Evolutionary conservation across 306 rosid genomes (phyloP), one percentile per base, ranked within the genome.

Genomic region (Mimosa pudica): DNA sequence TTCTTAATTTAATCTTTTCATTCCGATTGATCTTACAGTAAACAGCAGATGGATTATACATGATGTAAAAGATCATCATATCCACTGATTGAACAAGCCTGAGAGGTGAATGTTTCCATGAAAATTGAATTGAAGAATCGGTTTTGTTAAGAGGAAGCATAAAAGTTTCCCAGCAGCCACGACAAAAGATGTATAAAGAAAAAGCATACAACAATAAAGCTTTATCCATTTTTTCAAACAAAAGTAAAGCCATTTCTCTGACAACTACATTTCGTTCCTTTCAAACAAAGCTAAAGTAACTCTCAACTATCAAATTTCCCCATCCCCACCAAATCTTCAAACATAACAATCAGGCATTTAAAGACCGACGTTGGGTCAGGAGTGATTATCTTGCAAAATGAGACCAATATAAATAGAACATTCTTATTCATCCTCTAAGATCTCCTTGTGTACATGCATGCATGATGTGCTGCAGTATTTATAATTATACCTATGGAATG

Each of bases 391-490:
- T 71, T 41, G 70, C 70, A 81, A 41, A 6, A 33, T 35, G 45
- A 45, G 66, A 68, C 44, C 3, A 44, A 67, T 9, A 24, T 35
- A 51, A 64, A 10, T 17, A 70, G 52, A 69, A n/a, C 47, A 66
- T 12, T 45, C 33, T 85, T 74, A 94, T 47, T 78, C 91, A 75
- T 90, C 97, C 76, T 95, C 97, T 42, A 95, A 90, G 84, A 87
- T 77, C 82, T 91, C 97, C 84, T 57, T 84, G 91, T 95, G 98
- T 20, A 92, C 90, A 80, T 92, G 96, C 98, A 95, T 95, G 90
- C 98, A 95, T 46, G 98, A 87, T 18, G 97, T 79, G 93, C 97
- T 94, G 90, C 98, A 94, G 87, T 94, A 94, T 81, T 92, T 94
- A 88, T 89, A 94, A 77, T 91, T 89, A 79, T 94, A 94, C 77